Conservation (phyloP, 2,329 filamentous ascomycete species). For the Hypomyces perniciosus region DNA sequence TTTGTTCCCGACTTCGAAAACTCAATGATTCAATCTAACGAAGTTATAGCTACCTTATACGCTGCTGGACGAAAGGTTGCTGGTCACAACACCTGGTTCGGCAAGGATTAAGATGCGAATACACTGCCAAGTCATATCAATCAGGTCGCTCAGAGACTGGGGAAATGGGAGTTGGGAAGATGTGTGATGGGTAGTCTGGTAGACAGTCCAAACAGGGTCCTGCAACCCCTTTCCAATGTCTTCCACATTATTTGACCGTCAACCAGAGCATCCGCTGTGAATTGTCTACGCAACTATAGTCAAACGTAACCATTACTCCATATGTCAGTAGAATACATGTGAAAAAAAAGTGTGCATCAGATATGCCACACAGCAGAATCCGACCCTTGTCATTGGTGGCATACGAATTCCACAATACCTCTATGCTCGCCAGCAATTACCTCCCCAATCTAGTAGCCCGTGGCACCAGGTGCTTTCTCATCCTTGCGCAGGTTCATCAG, state of each 20-base stretch:
- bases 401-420: conserved; percentile 1
- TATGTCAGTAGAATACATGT: conserved; percentile 25
- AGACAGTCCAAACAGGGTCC: conserved; percentile 12
- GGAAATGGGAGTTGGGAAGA: background rate
- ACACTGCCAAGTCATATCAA: background rate
- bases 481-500: conserved; percentile 86
- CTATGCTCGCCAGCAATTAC: conserved; percentile 1
- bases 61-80: conserved; percentile 67
- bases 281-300: conserved; percentile 25
- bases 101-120: conserved; percentile 40
- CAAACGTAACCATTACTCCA: conserved; percentile 26
- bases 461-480: conserved; percentile 70
- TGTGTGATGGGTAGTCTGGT: conserved; percentile 9
- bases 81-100: conserved; percentile 76
- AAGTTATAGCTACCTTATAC: conserved; percentile 52
- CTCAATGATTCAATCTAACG: conserved; percentile 17
- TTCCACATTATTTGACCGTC: background rate
- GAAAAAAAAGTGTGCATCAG: conserved; percentile 5
- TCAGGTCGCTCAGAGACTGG: background rate
- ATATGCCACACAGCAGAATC: conserved; percentile 5
- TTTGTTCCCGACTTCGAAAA: conserved; percentile 35
- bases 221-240: conserved; percentile 4
- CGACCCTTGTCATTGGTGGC: background rate
- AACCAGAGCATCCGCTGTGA: background rate
- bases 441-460: conserved; percentile 45